Percentiles rank a stretch among this genome's conserved stretches.
Conservation (phyloP, 1,284 basidiomycete species). For the Sanghuangporus baumii region DNA sequence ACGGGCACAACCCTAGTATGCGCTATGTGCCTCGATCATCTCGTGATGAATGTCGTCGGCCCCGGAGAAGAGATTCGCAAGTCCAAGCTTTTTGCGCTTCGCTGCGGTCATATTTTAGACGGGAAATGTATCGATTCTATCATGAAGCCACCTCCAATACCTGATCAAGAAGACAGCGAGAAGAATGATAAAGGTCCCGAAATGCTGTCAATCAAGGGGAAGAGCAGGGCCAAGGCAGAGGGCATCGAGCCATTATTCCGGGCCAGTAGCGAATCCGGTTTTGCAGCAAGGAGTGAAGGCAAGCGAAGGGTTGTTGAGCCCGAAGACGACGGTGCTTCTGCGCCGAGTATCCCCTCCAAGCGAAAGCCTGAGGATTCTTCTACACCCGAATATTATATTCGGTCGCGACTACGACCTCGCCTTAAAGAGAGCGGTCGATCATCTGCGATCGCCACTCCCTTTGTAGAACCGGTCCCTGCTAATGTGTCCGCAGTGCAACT, state of each 20-base stretch:
- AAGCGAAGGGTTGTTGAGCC: background rate
- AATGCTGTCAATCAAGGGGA: background rate
- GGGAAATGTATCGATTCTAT: constrained; percentile 62
- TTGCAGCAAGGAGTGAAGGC: background rate
- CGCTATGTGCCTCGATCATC: constrained; percentile 13
- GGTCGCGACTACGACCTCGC: constrained; percentile 50
- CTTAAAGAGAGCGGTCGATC: constrained; percentile 17
- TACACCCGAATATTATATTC: constrained; percentile 33
- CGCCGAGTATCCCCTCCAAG: background rate
- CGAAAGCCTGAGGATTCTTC: background rate
- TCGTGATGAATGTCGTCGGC: constrained; percentile 14
- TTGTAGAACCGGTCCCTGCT: background rate
- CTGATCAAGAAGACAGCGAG: constrained; percentile 6
- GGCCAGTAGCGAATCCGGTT: background rate
- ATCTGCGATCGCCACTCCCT: background rate
- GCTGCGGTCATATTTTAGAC: constrained; percentile 72
- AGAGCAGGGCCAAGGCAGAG: background rate
- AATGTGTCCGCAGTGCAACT: background rate
- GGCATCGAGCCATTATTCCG: background rate
- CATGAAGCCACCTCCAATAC: constrained; percentile 38
- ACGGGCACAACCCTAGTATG: constrained; percentile 14
- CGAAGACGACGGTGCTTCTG: background rate
- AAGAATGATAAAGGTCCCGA: background rate
- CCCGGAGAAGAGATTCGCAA: constrained; percentile 14
- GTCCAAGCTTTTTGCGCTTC: constrained; percentile 38